Base-by-base conservation (phyloP, 2,329 filamentous ascomycete species). In the Coleophoma cylindrospora region DNA sequence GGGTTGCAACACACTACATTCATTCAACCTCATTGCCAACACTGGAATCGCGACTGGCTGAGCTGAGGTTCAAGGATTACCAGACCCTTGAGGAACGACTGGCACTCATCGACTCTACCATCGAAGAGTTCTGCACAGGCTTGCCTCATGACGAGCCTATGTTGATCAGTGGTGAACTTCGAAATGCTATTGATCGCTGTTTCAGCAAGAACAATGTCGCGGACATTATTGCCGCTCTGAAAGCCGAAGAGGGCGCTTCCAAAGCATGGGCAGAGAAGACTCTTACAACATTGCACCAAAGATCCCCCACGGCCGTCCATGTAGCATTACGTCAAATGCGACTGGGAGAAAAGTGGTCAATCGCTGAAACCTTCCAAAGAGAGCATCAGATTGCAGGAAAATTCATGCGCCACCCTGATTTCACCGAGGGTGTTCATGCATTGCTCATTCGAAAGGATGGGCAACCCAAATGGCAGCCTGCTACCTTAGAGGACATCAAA, bases 1-100 rank as follows among this genome's bases (percentile, higher is more conserved):
- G 94, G 51, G 77, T 99, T 61, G 94, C 94, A 53, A 97, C 94
- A 13, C 94, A 99, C 73, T 99, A 96, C 73, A 74, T 99, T 57
- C 88, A 99, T 76, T 96, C 92, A 40, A 91, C 89, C 53, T 86
- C 86, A 57, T 78, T 99, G 53, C 83, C 87, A 45, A 81, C 82
- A 59, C 79, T 99, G 51, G 90, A 96, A 68, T 78, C 84, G 17
- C 89, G 92, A 66, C 79, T 99, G 22, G 88, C 89, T 1, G 94
- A 99, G 71, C 79, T 99, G 54, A 80, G 85, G 27, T 99, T 99
- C 76, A 79, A 80, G 52, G 95, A 99, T 71, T 82, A 85, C 61
- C 81, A 88, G 50, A 58, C 68, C 37, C 72, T 87, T 19, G 58
- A 75, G 19, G 73, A 83, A 40, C 84, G 91, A 48, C 75, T 91